Conservation (phyloP, 1,139 yeast genomes). For the Yamadazyma buinensis region DNA sequence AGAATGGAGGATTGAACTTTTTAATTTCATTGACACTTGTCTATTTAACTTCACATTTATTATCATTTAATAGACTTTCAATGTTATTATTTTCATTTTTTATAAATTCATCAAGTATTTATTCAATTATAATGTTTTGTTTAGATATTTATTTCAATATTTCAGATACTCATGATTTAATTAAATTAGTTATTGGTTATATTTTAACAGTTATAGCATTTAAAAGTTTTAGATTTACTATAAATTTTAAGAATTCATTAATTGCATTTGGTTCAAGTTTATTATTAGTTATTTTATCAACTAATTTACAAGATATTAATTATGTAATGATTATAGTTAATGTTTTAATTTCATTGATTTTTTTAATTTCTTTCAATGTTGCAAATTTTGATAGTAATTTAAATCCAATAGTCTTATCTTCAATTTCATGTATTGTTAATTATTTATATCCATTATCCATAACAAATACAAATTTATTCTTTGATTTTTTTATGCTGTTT, state of each 20-base stretch:
- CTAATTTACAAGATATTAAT: background rate
- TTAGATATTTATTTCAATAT: slow-evolving; percentile 17
- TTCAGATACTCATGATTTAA: background rate
- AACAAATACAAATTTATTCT: slow-evolving; percentile 1
- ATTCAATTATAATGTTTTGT: slow-evolving; percentile 22
- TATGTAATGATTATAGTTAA: slow-evolving; percentile 1
- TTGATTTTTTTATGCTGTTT: slow-evolving; percentile 5
- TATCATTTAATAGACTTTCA: slow-evolving; percentile 21
- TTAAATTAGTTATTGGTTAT: slow-evolving; percentile 17
- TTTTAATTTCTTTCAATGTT: slow-evolving; percentile 3
- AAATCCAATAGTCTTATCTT: slow-evolving; percentile 4
- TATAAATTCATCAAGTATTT: slow-evolving; percentile 24
- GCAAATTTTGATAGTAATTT: slow-evolving; percentile 1
- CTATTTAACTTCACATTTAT: slow-evolving; percentile 16
- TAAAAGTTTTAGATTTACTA: slow-evolving; percentile 9
- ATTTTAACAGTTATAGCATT: slow-evolving; percentile 15
- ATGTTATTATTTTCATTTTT: slow-evolving; percentile 25
- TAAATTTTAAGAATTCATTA: slow-evolving; percentile 1
- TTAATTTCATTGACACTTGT: slow-evolving; percentile 2
- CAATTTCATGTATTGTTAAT: slow-evolving; percentile 1
- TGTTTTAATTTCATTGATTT: background rate
- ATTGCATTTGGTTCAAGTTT: background rate
- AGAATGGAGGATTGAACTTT: slow-evolving; percentile 3
- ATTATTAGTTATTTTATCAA: background rate
- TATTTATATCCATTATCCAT: slow-evolving; percentile 4